Percentiles rank a stretch among this genome's conserved stretches.
Evolutionary conservation across 2,329 filamentous ascomycete genomes (phyloP).

Genomic region (Teratosphaeriaceae sp.): DNA sequence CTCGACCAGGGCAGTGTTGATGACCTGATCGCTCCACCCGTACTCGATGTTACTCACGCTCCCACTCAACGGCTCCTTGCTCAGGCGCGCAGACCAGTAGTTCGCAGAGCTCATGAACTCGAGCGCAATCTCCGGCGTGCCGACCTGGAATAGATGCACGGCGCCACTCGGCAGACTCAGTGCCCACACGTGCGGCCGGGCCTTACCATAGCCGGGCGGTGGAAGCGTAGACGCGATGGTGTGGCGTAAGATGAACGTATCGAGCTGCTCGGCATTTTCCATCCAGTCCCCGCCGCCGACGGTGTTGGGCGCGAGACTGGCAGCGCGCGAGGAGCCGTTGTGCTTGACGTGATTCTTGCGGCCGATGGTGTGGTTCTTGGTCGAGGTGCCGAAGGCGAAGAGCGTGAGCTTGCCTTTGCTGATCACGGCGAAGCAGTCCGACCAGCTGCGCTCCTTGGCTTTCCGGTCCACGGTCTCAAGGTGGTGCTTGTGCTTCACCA

Average conservation of each 20-base stretch:
- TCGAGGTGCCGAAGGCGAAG: slow-evolving; percentile 75
- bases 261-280: slow-evolving; percentile 86
- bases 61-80: slow-evolving; percentile 85
- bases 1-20: slow-evolving; percentile 47
- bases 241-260: slow-evolving; percentile 80
- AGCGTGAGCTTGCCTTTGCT: slow-evolving; percentile 91
- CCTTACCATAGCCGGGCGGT: slow-evolving; percentile 85
- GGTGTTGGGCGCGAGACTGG: slow-evolving; percentile 49
- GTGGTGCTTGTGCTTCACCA: slow-evolving; percentile 93
- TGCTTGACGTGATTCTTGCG: slow-evolving; percentile 30
- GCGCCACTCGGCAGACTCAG: slow-evolving; percentile 86
- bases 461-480: slow-evolving; percentile 85
- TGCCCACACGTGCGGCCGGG: slow-evolving; percentile 87
- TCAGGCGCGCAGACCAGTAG: slow-evolving; percentile 93
- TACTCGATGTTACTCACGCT: slow-evolving; percentile 97
- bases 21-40: slow-evolving; percentile 83
- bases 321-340: slow-evolving; percentile 18
- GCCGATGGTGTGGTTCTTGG: slow-evolving; percentile 37
- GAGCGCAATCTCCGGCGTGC: slow-evolving; percentile 86
- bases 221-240: slow-evolving; percentile 87
- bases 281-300: slow-evolving; percentile 98
- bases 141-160: slow-evolving; percentile 96
- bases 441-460: slow-evolving; percentile 91
- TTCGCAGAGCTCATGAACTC: slow-evolving; percentile 94
- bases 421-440: slow-evolving; percentile 90